Conservation (phyloP, 129 eudicot genomes). For the Solidago caesia region DNA sequence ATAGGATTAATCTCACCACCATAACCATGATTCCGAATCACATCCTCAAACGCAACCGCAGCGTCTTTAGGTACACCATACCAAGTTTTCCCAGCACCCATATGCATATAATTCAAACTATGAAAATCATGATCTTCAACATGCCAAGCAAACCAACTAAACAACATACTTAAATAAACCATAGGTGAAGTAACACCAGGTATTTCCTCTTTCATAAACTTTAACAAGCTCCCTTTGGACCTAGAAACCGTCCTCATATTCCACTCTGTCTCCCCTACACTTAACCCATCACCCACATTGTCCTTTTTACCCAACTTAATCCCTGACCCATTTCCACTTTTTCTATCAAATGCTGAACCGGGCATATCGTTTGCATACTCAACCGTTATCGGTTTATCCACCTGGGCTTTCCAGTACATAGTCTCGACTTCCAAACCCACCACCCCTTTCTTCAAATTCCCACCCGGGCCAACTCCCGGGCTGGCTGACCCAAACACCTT, state of each 20-base stretch:
- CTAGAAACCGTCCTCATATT: slow-evolving; percentile 82
- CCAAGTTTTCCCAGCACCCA: slow-evolving; percentile 91
- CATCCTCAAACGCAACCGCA: slow-evolving; percentile 84
- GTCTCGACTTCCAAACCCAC: slow-evolving; percentile 65
- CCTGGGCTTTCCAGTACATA: slow-evolving; percentile 79
- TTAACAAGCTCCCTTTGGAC: slow-evolving; percentile 65
- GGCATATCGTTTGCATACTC: slow-evolving; percentile 98
- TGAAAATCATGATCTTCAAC: slow-evolving; percentile 97
- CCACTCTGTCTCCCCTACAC: slow-evolving; percentile 87
- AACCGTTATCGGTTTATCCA: slow-evolving; percentile 69
- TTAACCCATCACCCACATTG: slow-evolving; percentile 32
- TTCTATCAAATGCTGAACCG: slow-evolving; percentile 69
- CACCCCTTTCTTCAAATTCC: slow-evolving; percentile 38
- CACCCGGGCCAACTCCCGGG: too few species aligned
- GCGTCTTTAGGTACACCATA: slow-evolving; percentile 89
- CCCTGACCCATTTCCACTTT: slow-evolving; percentile 30
- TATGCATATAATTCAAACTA: slow-evolving; percentile 88
- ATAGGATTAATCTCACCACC: slow-evolving; percentile 81
- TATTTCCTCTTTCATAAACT: slow-evolving; percentile 83
- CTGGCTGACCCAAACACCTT: neutral
- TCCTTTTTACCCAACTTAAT: slow-evolving; percentile 28
- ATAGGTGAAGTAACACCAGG: slow-evolving; percentile 96
- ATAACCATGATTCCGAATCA: slow-evolving; percentile 70
- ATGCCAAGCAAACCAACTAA: slow-evolving; percentile 99
- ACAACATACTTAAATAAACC: slow-evolving; percentile 86